Base-by-base conservation (phyloP, 2,329 filamentous ascomycete genomes). In the Calonectria hongkongensis region DNA sequence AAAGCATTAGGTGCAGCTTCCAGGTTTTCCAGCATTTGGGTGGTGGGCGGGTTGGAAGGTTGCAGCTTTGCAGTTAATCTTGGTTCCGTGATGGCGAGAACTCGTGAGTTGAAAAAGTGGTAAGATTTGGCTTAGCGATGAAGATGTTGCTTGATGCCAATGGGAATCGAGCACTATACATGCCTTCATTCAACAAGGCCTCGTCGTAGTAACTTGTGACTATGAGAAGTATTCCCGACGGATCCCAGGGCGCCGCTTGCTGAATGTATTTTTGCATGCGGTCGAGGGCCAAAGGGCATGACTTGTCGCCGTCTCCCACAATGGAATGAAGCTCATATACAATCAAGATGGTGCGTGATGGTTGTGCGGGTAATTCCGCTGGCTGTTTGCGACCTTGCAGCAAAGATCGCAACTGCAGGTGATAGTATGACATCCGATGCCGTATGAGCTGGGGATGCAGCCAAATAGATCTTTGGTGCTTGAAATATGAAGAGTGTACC, bases 321-420 rank as follows among this genome's bases (percentile, higher is more conserved):
- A 60, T 41, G 21, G 33, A 18, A 7, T 60, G 3, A 21, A 60
- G 16, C 12, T 25, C 56, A 4, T 25, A 12, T n/a, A 60, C 25
- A 33, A 60, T 43, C 56, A 60, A 60, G 2, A 43, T n/a, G 56
- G 56, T 60, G n/a, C 56, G 56, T 2, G 30, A 8, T 15, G 56
- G 33, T 9, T 7, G 27, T 18, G 33, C 56, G 21, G 56, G 33
- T 33, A 47, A 8, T 9, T 43, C 33, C 5, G 33, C 21, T 15
- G 30, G 18, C 39, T 3, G 39, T 13, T 12, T 41, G 16, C 4
- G 43, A 8, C 43, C 43, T 21, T 16, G 6, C 43, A 13, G 9
- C 43, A 13, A 25, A 48, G 45, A 25, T 4, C 4, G 2, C 15
- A 2, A 18, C 4, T n/a, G 3, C 4, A 21, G 3, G 9, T 3